Conservation (phyloP, 768 basidiomycete species). For the Ramaria sp. region DNA sequence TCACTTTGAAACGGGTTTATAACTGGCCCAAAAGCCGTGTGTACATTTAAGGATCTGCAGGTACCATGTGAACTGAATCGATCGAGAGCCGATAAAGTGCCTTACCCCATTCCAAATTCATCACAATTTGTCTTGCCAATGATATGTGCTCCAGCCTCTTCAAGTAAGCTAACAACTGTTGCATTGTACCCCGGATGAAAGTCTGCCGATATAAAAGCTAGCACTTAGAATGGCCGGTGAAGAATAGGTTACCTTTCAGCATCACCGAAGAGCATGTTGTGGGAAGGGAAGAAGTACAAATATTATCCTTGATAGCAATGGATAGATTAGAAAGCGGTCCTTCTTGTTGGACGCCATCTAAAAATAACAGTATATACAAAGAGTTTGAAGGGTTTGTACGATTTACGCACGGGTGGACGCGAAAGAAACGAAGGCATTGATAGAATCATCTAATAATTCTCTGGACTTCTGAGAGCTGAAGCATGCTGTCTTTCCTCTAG, state of each 20-base stretch:
- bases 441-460: neutral
- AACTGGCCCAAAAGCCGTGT: constrained; percentile 67
- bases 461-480: neutral
- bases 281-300: constrained; percentile 52
- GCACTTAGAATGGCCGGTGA: neutral
- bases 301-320: constrained; percentile 81
- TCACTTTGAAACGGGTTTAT: constrained; percentile 52
- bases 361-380: no score
- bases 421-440: neutral
- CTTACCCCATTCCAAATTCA: constrained; percentile 97
- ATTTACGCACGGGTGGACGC: neutral
- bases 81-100: constrained; percentile 3
- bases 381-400: neutral
- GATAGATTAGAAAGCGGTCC: constrained; percentile 29
- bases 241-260: constrained; percentile 39
- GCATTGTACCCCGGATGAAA: constrained; percentile 80
- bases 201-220: constrained; percentile 27
- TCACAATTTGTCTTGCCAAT: constrained; percentile 92
- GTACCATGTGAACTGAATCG: neutral
- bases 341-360: neutral
- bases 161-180: constrained; percentile 62
- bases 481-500: neutral
- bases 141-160: constrained; percentile 53
- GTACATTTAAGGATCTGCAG: constrained; percentile 62
- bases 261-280: constrained; percentile 76